Base-by-base conservation (phyloP, 345 rosid species). In the Gossypium rotundifolium region DNA sequence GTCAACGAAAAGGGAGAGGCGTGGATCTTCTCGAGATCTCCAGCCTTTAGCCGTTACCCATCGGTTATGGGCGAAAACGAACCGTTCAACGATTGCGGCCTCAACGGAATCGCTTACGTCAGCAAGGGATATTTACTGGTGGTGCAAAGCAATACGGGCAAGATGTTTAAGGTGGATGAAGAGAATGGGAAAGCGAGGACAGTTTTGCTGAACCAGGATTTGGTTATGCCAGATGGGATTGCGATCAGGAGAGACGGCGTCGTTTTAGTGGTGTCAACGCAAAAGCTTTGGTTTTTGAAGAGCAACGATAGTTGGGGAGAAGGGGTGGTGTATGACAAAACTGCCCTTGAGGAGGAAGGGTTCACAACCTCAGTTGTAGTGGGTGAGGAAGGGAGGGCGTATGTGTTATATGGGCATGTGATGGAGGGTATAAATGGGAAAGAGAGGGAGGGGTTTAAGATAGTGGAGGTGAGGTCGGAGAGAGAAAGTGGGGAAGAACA, bases 121-220 rank as follows among this genome's bases (percentile, higher is more conserved):
- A 91, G 92, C 87, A 92, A 87, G 62, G 97, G 98, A 1, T 92
- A 87, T 76, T 79, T 92, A 17, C 74, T 92, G 44, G 97, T 87
- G 81, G 93, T 87, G 62, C 97, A 94, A 74, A 81, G 88, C 66
- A 94, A 91, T 78, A 92, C 98, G 22, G 97, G 97, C 17, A 92
- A 87, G 85, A 53, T 92, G 86, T 91, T 89, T 81, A 92, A 88
- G 78, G 97, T 92, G 2, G 91, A 94, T 54, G 91, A 67, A 57
- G 97, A 83, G 1, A 85, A 67, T 67, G 98, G 98, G 14, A 67
- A 65, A 60, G 97, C 90, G 16, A 89, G 84, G 87, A 17, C 27
- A 14, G 92, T 94, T 22, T 29, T 90, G 54, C 60, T 92, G 40
- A 74, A 73, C 77, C 44, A 77, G 78, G 91, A 89, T 54, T 70